These are phyloP conservation scores for Aspergillus panamensis DNA, from an alignment of 495 filamentous ascomycete species.

Conservation along the genomic window DNA sequence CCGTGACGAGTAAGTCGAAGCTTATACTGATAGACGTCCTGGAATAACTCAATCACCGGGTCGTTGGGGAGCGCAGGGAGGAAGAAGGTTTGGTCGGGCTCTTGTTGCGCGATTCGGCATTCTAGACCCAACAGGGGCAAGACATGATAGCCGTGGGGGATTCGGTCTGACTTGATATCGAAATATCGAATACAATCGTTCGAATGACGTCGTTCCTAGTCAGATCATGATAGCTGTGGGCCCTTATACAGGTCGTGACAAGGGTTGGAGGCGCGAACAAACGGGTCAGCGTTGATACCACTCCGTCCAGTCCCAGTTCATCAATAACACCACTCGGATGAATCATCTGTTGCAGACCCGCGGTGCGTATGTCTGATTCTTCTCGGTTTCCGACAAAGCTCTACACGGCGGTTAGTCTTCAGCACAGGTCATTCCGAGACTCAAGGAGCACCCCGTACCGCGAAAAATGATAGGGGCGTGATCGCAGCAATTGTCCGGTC, in stretches of 20 bases:
- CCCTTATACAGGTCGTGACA: neutral
- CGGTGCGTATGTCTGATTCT: neutral
- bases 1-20: neutral
- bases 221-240: neutral
- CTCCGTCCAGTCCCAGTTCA: constrained; percentile 3
- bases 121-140: constrained; percentile 2
- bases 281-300: neutral
- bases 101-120: neutral
- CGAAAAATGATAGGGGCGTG: constrained; percentile 4
- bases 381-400: constrained; percentile 2
- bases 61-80: neutral
- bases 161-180: neutral
- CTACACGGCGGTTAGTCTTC: neutral
- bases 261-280: neutral
- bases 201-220: constrained; percentile 5
- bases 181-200: constrained; percentile 10
- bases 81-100: neutral
- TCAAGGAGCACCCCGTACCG: neutral
- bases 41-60: neutral
- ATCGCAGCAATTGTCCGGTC: constrained; percentile 9
- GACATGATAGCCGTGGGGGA: neutral
- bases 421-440: neutral
- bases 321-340: neutral
- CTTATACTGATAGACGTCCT: neutral
- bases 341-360: constrained; percentile 2